phyloP scores from a whole-genome alignment of 805 yeast species.

The Ogataea haglerorum region DNA sequence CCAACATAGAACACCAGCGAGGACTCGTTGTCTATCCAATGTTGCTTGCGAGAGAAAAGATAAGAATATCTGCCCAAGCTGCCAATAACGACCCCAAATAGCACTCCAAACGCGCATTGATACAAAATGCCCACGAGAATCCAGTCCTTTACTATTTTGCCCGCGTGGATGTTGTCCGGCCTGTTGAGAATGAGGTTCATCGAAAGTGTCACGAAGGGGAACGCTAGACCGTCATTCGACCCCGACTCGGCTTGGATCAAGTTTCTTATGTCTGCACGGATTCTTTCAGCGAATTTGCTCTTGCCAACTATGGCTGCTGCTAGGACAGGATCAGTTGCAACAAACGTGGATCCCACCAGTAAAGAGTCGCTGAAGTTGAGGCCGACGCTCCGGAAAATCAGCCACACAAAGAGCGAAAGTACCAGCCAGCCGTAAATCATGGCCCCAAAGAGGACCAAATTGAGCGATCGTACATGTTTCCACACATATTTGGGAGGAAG shows the following conservation, averaged over 20 bases:
- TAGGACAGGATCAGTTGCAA: constrained; percentile 93
- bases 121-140: constrained; percentile 69
- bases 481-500: constrained; percentile 86
- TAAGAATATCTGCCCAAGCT: constrained; percentile 66
- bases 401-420: constrained; percentile 77
- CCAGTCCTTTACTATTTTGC: constrained; percentile 77
- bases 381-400: constrained; percentile 56
- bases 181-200: constrained; percentile 60
- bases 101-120: constrained; percentile 76
- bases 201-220: constrained; percentile 78
- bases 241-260: constrained; percentile 83
- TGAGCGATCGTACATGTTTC: constrained; percentile 75
- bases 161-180: constrained; percentile 49
- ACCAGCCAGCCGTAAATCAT: constrained; percentile 91
- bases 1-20: constrained; percentile 82
- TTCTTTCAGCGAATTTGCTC: constrained; percentile 86
- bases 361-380: constrained; percentile 69
- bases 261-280: constrained; percentile 89
- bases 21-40: constrained; percentile 82
- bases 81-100: constrained; percentile 74
- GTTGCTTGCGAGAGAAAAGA: constrained; percentile 64
- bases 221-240: constrained; percentile 95
- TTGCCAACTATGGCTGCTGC: constrained; percentile 96
- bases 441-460: constrained; percentile 72
- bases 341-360: constrained; percentile 79